Evolutionary conservation across 2,329 filamentous ascomycete genomes (phyloP).

Genomic region (Dendrostoma leiphaemia): DNA sequence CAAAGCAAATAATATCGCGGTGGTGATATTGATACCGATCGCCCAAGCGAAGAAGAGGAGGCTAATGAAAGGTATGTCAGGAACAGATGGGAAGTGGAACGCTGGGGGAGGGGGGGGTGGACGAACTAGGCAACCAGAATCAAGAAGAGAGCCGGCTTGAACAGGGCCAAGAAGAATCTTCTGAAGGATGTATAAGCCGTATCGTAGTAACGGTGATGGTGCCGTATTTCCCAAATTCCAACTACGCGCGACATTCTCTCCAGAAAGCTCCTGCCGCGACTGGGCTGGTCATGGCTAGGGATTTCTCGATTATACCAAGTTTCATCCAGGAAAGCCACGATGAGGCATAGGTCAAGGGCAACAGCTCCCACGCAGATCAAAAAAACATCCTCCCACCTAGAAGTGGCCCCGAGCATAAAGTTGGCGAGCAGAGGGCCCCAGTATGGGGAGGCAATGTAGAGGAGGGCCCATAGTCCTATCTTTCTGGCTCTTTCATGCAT

Average conservation of each 20-base stretch:
- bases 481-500: conserved; percentile 41
- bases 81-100: not conserved
- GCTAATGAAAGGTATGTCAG: not conserved
- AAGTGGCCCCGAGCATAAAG: conserved; percentile 31
- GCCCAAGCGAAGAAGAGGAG: conserved; percentile 31
- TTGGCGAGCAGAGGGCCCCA: conserved; percentile 28
- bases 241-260: not conserved
- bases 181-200: not conserved
- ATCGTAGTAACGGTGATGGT: conserved; percentile 1
- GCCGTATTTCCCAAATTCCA: not conserved
- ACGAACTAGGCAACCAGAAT: conserved; percentile 1
- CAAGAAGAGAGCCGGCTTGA: not conserved
- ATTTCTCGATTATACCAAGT: conserved; percentile 9
- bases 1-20: conserved; percentile 37
- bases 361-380: conserved; percentile 29
- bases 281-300: not conserved
- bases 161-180: not conserved
- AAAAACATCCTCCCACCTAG: conserved; percentile 32
- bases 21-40: conserved; percentile 41
- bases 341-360: conserved; percentile 26
- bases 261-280: not conserved
- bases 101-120: not conserved
- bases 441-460: conserved; percentile 27
- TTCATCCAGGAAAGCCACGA: conserved; percentile 19
- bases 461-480: conserved; percentile 29